Evolutionary conservation across 192 early-diverging fungal species (phyloP).

Genomic region (Geosiphon pyriformis): DNA sequence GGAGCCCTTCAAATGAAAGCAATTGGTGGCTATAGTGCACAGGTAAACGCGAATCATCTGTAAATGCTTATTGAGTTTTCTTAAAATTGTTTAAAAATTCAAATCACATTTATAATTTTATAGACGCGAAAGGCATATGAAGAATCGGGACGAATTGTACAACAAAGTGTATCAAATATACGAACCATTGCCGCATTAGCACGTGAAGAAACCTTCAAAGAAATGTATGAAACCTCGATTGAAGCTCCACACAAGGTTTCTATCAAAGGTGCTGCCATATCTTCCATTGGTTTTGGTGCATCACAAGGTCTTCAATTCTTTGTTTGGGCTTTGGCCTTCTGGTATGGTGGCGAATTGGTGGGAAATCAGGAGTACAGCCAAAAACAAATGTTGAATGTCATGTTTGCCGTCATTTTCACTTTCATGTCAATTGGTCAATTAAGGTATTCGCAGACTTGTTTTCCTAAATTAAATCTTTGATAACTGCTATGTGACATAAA

Average conservation of each 20-base stretch:
- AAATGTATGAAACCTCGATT: slow-evolving; percentile 54
- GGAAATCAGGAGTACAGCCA: neutral
- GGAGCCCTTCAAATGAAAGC: slow-evolving; percentile 42
- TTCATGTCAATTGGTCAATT: slow-evolving; percentile 59
- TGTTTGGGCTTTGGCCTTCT: slow-evolving; percentile 70
- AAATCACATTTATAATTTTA: no score
- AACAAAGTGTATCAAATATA: slow-evolving; percentile 77
- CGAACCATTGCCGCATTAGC: slow-evolving; percentile 78
- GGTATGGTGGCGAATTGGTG: slow-evolving; percentile 11
- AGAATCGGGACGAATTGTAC: slow-evolving; percentile 69
- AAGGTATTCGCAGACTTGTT: slow-evolving; percentile 31
- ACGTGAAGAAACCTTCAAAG: slow-evolving; percentile 63
- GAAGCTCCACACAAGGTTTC: slow-evolving; percentile 62
- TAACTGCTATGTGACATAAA: neutral
- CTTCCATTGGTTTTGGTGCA: slow-evolving; percentile 65
- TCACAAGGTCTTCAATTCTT: slow-evolving; percentile 67
- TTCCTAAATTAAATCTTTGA: slow-evolving; percentile 29
- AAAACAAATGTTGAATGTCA: slow-evolving; percentile 56
- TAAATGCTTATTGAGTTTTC: no score
- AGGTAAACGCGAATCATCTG: no score
- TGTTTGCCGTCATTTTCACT: slow-evolving; percentile 74
- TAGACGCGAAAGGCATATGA: slow-evolving; percentile 69
- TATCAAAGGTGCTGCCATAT: slow-evolving; percentile 52
- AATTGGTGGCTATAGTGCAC: slow-evolving; percentile 24
- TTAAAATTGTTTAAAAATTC: no score